These are phyloP conservation scores for Naganishia albida DNA, from an alignment of 1,284 basidiomycete species.

Conservation along the genomic window DNA sequence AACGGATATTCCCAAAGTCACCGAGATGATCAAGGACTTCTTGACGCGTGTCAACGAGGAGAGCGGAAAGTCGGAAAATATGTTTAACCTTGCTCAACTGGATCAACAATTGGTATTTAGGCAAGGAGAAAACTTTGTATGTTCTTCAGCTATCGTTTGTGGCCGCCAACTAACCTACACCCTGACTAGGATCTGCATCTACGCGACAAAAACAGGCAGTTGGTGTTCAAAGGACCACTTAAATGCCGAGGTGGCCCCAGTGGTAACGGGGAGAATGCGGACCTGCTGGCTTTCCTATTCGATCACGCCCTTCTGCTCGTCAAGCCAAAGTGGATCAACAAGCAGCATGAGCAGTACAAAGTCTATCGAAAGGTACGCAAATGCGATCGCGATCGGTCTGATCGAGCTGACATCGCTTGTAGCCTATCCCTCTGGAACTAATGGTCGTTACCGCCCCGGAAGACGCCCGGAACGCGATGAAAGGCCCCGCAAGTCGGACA, in stretches of 20 bases:
- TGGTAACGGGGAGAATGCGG: constrained; percentile 76
- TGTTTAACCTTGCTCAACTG: constrained; percentile 87
- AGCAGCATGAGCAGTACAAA: constrained; percentile 81
- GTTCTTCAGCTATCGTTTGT: constrained; percentile 42
- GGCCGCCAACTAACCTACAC: constrained; percentile 16
- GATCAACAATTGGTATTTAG: constrained; percentile 84
- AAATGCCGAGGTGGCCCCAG: constrained; percentile 79
- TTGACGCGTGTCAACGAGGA: constrained; percentile 86
- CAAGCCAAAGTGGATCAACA: constrained; percentile 81
- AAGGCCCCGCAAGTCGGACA: constrained; percentile 50
- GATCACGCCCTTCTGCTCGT: constrained; percentile 96
- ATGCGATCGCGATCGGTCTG: neutral
- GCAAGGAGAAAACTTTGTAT: constrained; percentile 77
- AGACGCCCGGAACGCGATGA: constrained; percentile 58
- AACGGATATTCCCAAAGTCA: constrained; percentile 71
- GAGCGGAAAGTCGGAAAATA: constrained; percentile 87
- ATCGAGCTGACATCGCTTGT: constrained; percentile 9
- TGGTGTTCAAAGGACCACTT: constrained; percentile 90
- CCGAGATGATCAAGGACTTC: constrained; percentile 79
- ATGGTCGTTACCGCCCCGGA: constrained; percentile 81
- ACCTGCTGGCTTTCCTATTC: constrained; percentile 91
- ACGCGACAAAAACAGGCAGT: constrained; percentile 81
- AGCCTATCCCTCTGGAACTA: constrained; percentile 96
- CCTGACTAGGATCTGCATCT: constrained; percentile 73
- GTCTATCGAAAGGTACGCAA: constrained; percentile 83